Base-by-base conservation (phyloP, 768 basidiomycete species). In the Kwoniella bestiolae region DNA sequence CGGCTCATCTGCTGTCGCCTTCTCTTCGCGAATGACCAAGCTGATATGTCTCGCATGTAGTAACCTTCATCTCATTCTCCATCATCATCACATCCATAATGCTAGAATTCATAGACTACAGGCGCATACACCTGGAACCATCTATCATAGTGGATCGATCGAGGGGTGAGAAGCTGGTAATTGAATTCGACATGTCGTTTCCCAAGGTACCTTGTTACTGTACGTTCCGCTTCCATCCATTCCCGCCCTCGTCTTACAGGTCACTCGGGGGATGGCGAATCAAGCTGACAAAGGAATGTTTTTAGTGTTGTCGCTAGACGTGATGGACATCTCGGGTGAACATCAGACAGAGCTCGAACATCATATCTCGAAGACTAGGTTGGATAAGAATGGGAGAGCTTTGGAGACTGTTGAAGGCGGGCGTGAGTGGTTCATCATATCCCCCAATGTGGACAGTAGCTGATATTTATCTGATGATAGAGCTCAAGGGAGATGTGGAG, bases 271-370 rank as follows among this genome's bases (percentile, higher is more conserved):
- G n/a, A n/a, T n/a, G 32, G 16, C n/a, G 26, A 25, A 12, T 6
- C 32, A 55, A 25, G 31, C 61, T 59, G 67, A 67, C 45, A 31
- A 7, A 18, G 52, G 52, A 55, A 25, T 55, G n/a, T 55, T 5
- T 9, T 29, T 74, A 99, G 95, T 99, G 51, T 86, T 99, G 59
- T 94, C 92, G 79, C 83, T 98, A 58, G 96, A 99, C 81, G 88
- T 98, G 57, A 94, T 97, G 91, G 96, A 99, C 77, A 96, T 99
- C 65, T 92, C 91, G 64, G 96, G 96, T 28, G 96, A 97, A 84
- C 87, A 90, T 29, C 95, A 97, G 79, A 86, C 90, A 64, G 83
- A 97, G 76, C 79, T 97, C 53, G 86, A 92, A 7, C 94, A 97
- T 80, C 92, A 92, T 74, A 86, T 98, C 60, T 74, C 89, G 61